Base-by-base conservation (phyloP, 169 alveolate species). In the Plasmodium reichenowi region DNA sequence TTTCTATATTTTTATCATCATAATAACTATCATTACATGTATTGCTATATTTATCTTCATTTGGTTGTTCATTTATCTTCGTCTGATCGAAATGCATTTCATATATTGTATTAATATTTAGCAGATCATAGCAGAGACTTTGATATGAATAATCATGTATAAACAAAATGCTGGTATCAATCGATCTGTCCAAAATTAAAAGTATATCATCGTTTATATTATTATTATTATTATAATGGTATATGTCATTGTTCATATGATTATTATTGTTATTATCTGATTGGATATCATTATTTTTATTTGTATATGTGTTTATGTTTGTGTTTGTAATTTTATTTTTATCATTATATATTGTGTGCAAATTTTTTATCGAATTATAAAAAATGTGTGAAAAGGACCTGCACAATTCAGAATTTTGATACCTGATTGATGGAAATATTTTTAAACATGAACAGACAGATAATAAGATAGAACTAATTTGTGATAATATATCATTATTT, bases 141-240 rank as follows among this genome's bases (percentile, higher is more conserved):
- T 95, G 97, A 74, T 95, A 95, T 2, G 95, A 74, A 47, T 94
- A 95, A 43, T 95, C 97, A 71, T 95, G 97, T n/a, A 93, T 88
- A 74, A 92, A 93, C 52, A 95, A 45, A 20, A 97, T 94, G 38
- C 91, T 87, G 17, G 93, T 74, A 54, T 95, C 97, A 13, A 92
- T 72, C 4, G 96, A 93, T 72, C 97, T 74, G 58, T 94, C 97
- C 17, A 95, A 76, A 32, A 95, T 59, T 29, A 94, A 47, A 32
- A 95, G 32, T 10, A 86, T 38, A 43, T 86, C 89, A 20, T 91
- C 94, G 10, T 70, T 62, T 48, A 32, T 54, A 2, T 50, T n/a
- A 12, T 76, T 45, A 29, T 29, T 29, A 29, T 29, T n/a, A n/a
- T n/a, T n/a, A n/a, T n/a, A n/a, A 29, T 5, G 48, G 32, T n/a